These are phyloP conservation scores for Pseudogymnoascus sp. DNA, from an alignment of 2,329 filamentous ascomycete species.

Conservation along the genomic window DNA sequence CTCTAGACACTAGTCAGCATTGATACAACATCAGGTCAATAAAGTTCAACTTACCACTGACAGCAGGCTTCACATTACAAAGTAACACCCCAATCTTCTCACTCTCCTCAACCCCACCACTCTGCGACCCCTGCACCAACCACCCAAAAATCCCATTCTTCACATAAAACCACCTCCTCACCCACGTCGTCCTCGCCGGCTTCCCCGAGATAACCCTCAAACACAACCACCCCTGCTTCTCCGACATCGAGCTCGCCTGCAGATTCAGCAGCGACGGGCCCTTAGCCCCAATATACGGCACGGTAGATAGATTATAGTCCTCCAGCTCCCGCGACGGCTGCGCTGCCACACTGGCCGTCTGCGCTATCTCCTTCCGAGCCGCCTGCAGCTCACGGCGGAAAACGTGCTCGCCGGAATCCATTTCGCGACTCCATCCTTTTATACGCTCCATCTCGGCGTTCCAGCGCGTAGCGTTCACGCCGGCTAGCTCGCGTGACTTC, in stretches of 20 bases:
- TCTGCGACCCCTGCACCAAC: constrained; percentile 73
- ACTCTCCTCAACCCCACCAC: constrained; percentile 82
- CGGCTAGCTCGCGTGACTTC: constrained; percentile 57
- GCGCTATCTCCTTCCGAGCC: constrained; percentile 75
- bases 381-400: constrained; percentile 76
- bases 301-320: constrained; percentile 83
- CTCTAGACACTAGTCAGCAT: constrained; percentile 40
- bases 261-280: constrained; percentile 48
- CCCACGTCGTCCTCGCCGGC: constrained; percentile 82
- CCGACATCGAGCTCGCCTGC: constrained; percentile 46
- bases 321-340: constrained; percentile 88
- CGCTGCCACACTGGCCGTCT: constrained; percentile 59
- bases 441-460: constrained; percentile 82
- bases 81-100: constrained; percentile 93
- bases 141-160: constrained; percentile 95
- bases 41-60: constrained; percentile 40
- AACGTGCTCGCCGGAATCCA: constrained; percentile 79
- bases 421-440: constrained; percentile 85
- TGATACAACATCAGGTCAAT: not conserved
- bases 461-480: constrained; percentile 57
- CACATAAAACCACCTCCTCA: constrained; percentile 90
- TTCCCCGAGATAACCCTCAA: constrained; percentile 76
- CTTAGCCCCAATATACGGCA: constrained; percentile 72
- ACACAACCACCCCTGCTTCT: constrained; percentile 95
- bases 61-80: constrained; percentile 84